Evolutionary conservation across 257 asterid genomes (phyloP).

Genomic region (Nicotiana paniculata): DNA sequence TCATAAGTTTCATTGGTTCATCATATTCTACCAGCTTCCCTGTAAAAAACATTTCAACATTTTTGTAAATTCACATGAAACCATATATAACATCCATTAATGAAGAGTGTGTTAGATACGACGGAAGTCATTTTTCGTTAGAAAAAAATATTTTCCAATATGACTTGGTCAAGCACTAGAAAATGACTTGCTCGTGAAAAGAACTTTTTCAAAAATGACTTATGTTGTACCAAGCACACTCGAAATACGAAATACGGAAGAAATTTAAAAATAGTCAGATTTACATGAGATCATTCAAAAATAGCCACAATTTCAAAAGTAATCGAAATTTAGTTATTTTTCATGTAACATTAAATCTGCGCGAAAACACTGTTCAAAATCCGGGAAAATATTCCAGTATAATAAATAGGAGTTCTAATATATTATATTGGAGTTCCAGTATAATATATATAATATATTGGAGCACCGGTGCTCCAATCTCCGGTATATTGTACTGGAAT

Average conservation of each 20-base stretch:
- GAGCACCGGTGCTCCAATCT: too few relatives aligned
- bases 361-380: too few relatives aligned
- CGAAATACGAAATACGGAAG: not conserved
- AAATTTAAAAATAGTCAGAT: too few relatives aligned
- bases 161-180: not conserved
- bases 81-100: not conserved
- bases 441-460: too few relatives aligned
- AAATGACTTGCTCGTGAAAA: not conserved
- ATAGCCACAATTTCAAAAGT: too few relatives aligned
- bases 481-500: too few relatives aligned
- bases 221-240: not conserved
- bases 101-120: not conserved
- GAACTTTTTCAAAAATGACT: not conserved
- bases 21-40: slow-evolving; percentile 30
- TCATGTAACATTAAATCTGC: too few relatives aligned
- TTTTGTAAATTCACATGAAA: not conserved
- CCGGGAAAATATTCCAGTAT: too few relatives aligned
- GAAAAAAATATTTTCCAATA: not conserved
- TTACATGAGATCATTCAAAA: too few relatives aligned
- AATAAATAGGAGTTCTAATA: too few relatives aligned
- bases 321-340: too few relatives aligned
- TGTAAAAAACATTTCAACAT: not conserved
- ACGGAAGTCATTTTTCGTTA: not conserved
- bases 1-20: slow-evolving; percentile 25
- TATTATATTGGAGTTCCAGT: too few relatives aligned